phyloP scores from a whole-genome alignment of 768 basidiomycete species.

The Russula vinacea region DNA sequence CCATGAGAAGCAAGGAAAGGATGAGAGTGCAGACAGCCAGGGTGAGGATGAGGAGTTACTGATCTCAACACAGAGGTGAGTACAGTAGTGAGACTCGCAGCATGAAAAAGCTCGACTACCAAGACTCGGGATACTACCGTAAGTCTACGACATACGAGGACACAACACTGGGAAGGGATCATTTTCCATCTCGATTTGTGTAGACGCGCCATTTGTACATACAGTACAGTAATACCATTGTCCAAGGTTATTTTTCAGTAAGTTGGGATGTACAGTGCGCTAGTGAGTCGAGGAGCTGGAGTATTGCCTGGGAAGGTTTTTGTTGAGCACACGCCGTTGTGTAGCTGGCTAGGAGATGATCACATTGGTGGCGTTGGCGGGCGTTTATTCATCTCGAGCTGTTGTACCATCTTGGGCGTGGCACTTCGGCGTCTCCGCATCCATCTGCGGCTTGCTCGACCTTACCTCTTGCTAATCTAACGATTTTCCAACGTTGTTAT shows the following conservation, averaged over 20 bases:
- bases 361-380: no score
- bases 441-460: background rate
- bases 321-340: no score
- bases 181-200: background rate
- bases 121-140: background rate
- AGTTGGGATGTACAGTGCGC: no score
- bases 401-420: no score
- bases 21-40: constrained; percentile 25
- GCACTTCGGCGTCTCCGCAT: background rate
- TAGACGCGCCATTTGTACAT: background rate
- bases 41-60: constrained; percentile 30
- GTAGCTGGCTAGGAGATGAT: no score
- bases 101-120: background rate
- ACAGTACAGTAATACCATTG: background rate
- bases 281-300: no score
- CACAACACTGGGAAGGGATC: background rate
- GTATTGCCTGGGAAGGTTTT: no score
- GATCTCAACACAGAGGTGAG: constrained; percentile 32
- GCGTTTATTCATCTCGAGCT: no score
- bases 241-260: no score
- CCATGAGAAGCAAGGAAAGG: background rate
- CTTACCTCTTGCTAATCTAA: background rate
- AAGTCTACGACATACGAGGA: background rate
- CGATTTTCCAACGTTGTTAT: constrained; percentile 13
- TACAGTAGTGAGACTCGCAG: constrained; percentile 4